Evolutionary conservation across 2,329 filamentous ascomycete species (phyloP), one percentile per base, ranked within the genome.

Genomic region (Calonectria hawksworthii): DNA sequence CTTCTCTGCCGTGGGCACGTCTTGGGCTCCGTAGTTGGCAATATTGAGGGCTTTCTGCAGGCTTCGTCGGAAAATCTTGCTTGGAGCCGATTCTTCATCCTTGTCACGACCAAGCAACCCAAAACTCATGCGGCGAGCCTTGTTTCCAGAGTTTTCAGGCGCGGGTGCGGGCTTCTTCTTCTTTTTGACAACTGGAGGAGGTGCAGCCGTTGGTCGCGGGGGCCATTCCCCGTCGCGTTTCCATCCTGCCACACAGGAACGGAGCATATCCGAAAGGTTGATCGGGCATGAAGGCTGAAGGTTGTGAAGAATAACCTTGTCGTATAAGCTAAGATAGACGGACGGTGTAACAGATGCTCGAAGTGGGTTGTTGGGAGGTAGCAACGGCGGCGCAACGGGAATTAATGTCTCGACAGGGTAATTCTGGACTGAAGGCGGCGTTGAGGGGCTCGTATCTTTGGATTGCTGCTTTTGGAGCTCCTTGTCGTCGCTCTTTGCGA

Each of bases 181-280:
- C 78, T 85, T 88, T 50, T 85, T 85, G 14, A 84, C 81, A 4
- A 83, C 84, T 5, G 86, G 81, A 14, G 78, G 44, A 78, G 84
- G 74, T 78, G 86, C 71, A 86, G 76, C 88, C 83, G 81, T 90
- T 87, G 59, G 88, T 79, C 61, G 89, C 81, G 23, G 95, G 6
- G 96, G 96, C 96, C 96, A 99, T 84, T 98, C 95, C 21, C 96
- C 96, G 80, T 97, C 95, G 51, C 95, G 90, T 84, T 98, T 98
- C 96, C 96, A 98, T 54, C 96, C 96, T 34, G 94, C 90, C 0
- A 99, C 96, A 77, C 96, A 94, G 16, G 95, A 92, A 13, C 92
- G 90, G 28, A 95, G 92, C 87, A 98, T 93, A 80, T 98, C 95
- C 36, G 90, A 87, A 0, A 99, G 90, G 80, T 98, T 98, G 81